These are phyloP conservation scores for Thraustochytrium sp. DNA, from an alignment of 352 stramenopile species.

Conservation along the genomic window DNA sequence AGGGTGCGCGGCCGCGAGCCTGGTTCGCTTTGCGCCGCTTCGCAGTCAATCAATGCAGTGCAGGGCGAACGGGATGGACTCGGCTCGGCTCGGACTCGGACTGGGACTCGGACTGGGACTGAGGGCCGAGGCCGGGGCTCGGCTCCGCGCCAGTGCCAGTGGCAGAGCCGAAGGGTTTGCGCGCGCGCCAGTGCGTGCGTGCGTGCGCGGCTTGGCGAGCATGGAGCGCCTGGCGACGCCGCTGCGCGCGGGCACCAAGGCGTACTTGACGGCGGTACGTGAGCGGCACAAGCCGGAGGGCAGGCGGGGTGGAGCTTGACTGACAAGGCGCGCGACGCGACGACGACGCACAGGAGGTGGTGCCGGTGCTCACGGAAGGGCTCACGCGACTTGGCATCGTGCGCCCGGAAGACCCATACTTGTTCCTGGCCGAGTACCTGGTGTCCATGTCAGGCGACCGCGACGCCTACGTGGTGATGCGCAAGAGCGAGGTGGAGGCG, in stretches of 20 bases:
- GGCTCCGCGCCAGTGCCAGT: too few relatives aligned
- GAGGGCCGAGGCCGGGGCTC: too few relatives aligned
- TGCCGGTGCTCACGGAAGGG: conserved; percentile 11
- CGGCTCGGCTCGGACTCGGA: too few relatives aligned
- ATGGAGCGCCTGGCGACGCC: conserved; percentile 28
- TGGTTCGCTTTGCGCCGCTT: too few relatives aligned
- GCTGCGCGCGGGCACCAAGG: not conserved
- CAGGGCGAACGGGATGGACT: too few relatives aligned
- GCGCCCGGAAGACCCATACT: not conserved
- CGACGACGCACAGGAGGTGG: not conserved
- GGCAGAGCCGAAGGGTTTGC: not conserved
- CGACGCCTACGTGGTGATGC: not conserved
- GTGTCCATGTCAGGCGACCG: not conserved
- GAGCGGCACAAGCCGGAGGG: too few relatives aligned
- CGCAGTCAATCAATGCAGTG: too few relatives aligned
- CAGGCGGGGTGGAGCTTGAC: not conserved
- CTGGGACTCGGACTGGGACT: too few relatives aligned
- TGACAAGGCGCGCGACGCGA: too few relatives aligned
- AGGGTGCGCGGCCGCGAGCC: not conserved
- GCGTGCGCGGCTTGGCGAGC: too few relatives aligned
- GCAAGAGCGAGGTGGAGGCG: not conserved
- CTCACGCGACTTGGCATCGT: conserved; percentile 33
- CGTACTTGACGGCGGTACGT: conserved; percentile 27
- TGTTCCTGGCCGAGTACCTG: conserved; percentile 23
- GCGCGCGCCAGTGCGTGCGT: not conserved